A percentile compares a stretch with the other conserved stretches of the same genome.
phyloP scores from a whole-genome alignment of 2,329 filamentous ascomycete genomes.

The Aureobasidium zeae region DNA sequence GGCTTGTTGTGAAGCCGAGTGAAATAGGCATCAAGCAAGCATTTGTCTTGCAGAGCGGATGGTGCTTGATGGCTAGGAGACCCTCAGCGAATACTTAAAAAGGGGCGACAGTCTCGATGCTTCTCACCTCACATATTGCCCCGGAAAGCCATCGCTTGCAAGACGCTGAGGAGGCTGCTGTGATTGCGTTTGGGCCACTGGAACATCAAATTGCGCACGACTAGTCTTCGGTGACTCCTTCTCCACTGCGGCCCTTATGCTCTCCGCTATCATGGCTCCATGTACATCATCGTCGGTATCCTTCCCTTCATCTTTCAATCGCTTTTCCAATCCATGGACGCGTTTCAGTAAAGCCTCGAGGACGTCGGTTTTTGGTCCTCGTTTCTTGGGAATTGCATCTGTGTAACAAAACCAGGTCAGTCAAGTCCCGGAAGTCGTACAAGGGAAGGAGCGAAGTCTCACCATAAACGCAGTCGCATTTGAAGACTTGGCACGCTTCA shows the following conservation, averaged over 20 bases:
- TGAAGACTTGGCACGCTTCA: slow-evolving; percentile 82
- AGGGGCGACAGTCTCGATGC: neutral
- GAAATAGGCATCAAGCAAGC: slow-evolving; percentile 65
- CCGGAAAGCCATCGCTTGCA: slow-evolving; percentile 9
- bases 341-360: slow-evolving; percentile 75
- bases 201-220: neutral
- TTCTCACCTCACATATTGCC: slow-evolving; percentile 12
- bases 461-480: slow-evolving; percentile 85
- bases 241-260: slow-evolving; percentile 10
- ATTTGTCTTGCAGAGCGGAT: slow-evolving; percentile 18
- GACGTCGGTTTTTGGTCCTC: slow-evolving; percentile 83
- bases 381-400: slow-evolving; percentile 85
- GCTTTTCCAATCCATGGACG: slow-evolving; percentile 75
- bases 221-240: slow-evolving; percentile 10
- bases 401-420: neutral
- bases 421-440: slow-evolving; percentile 11
- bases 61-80: slow-evolving; percentile 8
- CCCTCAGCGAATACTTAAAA: slow-evolving; percentile 1
- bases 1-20: slow-evolving; percentile 70
- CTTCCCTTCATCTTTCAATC: slow-evolving; percentile 51
- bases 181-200: neutral
- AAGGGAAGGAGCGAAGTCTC: slow-evolving; percentile 25
- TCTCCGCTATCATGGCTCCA: slow-evolving; percentile 5
- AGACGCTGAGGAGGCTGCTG: slow-evolving; percentile 7
- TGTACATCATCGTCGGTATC: slow-evolving; percentile 5